phyloP scores from a whole-genome alignment of 2,329 filamentous ascomycete genomes.

The Aspergillus flavus region DNA sequence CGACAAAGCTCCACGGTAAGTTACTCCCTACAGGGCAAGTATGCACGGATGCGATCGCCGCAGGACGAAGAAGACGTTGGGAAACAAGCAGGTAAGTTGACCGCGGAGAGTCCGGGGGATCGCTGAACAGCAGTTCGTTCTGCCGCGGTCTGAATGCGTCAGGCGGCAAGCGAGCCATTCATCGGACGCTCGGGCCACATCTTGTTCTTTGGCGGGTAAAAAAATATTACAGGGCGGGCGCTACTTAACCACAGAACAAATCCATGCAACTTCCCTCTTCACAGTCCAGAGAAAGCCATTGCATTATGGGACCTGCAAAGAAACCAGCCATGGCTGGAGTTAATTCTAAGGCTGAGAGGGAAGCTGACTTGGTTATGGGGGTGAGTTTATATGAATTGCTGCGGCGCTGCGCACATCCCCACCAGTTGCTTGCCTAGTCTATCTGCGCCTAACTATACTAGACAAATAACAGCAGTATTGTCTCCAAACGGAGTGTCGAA shows the following conservation, averaged over 20 bases:
- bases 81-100: slow-evolving; percentile 4
- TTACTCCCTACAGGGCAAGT: not conserved
- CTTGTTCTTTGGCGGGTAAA: slow-evolving; percentile 29
- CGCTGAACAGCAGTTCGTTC: slow-evolving; percentile 21
- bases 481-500: slow-evolving; percentile 92
- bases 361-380: slow-evolving; percentile 58
- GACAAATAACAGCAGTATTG: slow-evolving; percentile 91
- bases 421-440: slow-evolving; percentile 2
- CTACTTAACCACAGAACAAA: not conserved
- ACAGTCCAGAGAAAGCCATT: slow-evolving; percentile 1
- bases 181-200: slow-evolving; percentile 41
- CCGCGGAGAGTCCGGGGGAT: slow-evolving; percentile 24
- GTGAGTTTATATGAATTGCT: slow-evolving; percentile 38
- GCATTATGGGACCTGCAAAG: slow-evolving; percentile 19
- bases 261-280: not conserved
- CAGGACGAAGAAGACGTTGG: slow-evolving; percentile 7
- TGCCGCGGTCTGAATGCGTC: slow-evolving; percentile 19
- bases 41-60: slow-evolving; percentile 9
- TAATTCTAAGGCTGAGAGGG: slow-evolving; percentile 38
- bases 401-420: not conserved
- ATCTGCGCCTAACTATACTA: slow-evolving; percentile 33
- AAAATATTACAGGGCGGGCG: not conserved
- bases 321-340: slow-evolving; percentile 22
- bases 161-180: slow-evolving; percentile 30
- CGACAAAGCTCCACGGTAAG: not conserved